Percentiles rank a stretch among this genome's conserved stretches.
These are phyloP conservation scores for Candida morakotiae DNA, from an alignment of 805 yeast genomes.

Conservation along the genomic window DNA sequence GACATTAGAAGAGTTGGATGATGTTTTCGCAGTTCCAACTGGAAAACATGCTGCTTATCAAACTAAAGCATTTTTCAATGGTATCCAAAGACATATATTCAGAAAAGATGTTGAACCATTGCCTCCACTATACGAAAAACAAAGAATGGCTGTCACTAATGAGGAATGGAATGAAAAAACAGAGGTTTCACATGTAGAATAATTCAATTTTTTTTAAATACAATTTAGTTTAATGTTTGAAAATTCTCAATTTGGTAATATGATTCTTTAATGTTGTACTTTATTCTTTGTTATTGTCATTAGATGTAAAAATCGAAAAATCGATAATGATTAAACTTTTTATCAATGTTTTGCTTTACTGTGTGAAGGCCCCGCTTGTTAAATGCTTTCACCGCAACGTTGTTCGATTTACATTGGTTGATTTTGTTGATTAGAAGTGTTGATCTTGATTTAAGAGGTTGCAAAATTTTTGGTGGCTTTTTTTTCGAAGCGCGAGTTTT, in stretches of 20 bases:
- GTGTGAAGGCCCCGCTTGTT: constrained; percentile 78
- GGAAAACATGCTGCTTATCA: constrained; percentile 48
- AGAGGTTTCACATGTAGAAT: constrained; percentile 49
- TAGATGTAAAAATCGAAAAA: too few relatives aligned
- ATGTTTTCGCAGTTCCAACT: constrained; percentile 62
- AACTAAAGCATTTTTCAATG: constrained; percentile 29
- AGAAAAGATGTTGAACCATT: constrained; percentile 42
- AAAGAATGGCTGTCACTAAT: constrained; percentile 57
- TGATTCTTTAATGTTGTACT: too few relatives aligned
- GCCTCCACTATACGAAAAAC: constrained; percentile 54
- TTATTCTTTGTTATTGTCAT: too few relatives aligned
- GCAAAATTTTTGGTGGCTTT: too few relatives aligned
- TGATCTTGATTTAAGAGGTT: too few relatives aligned
- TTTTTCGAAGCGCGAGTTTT: too few relatives aligned
- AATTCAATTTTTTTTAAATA: not conserved
- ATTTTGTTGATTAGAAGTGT: too few relatives aligned
- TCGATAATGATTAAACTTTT: too few relatives aligned
- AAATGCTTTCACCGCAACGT: constrained; percentile 60
- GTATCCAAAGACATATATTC: constrained; percentile 45
- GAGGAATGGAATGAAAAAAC: constrained; percentile 62
- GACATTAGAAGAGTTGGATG: constrained; percentile 74
- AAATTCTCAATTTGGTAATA: not conserved
- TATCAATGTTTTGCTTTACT: too few relatives aligned
- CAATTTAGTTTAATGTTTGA: too few relatives aligned
- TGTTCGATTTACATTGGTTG: not conserved